Percentiles rank a stretch among this genome's conserved stretches.
These are phyloP conservation scores for Mycena filopes DNA, from an alignment of 768 basidiomycete genomes.

Conservation along the genomic window DNA sequence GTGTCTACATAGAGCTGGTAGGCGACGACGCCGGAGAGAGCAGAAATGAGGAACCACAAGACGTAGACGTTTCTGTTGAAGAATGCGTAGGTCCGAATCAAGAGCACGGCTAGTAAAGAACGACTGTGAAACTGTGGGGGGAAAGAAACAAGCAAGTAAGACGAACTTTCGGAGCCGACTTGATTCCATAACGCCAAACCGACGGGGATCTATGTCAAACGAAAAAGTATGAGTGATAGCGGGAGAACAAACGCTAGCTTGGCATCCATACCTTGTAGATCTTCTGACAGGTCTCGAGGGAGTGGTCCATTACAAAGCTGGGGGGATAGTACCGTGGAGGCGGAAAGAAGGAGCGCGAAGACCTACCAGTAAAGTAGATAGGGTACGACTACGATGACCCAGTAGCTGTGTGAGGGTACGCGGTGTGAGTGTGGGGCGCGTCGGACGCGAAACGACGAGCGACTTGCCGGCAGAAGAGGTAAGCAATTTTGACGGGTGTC, in stretches of 20 bases:
- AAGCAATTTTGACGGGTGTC: slow-evolving; percentile 86
- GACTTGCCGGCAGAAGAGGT: slow-evolving; percentile 83
- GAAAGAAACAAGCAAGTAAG: slow-evolving; percentile 21
- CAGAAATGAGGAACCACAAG: slow-evolving; percentile 69
- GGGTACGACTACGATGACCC: slow-evolving; percentile 84
- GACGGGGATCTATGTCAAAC: slow-evolving; percentile 70
- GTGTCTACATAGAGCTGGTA: slow-evolving; percentile 86
- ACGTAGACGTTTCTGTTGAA: slow-evolving; percentile 82
- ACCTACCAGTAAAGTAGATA: slow-evolving; percentile 71
- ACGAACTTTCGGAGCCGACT: slow-evolving; percentile 79
- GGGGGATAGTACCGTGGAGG: too few species aligned
- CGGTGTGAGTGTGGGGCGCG: slow-evolving; percentile 20
- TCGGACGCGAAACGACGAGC: slow-evolving; percentile 32
- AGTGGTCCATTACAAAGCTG: slow-evolving; percentile 74
- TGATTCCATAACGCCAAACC: slow-evolving; percentile 90
- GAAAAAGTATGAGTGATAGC: slow-evolving; percentile 8
- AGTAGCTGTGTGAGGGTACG: slow-evolving; percentile 65
- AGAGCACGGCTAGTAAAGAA: slow-evolving; percentile 67
- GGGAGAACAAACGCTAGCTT: slow-evolving; percentile 16
- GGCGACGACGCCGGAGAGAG: slow-evolving; percentile 77
- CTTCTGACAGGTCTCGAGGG: slow-evolving; percentile 68
- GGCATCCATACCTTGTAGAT: slow-evolving; percentile 68
- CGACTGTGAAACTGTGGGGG: slow-evolving; percentile 30
- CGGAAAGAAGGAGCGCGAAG: too few species aligned
- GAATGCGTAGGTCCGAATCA: slow-evolving; percentile 88